Conservation (phyloP, 2,329 filamentous ascomycete species). For the Epichloe bromicola region DNA sequence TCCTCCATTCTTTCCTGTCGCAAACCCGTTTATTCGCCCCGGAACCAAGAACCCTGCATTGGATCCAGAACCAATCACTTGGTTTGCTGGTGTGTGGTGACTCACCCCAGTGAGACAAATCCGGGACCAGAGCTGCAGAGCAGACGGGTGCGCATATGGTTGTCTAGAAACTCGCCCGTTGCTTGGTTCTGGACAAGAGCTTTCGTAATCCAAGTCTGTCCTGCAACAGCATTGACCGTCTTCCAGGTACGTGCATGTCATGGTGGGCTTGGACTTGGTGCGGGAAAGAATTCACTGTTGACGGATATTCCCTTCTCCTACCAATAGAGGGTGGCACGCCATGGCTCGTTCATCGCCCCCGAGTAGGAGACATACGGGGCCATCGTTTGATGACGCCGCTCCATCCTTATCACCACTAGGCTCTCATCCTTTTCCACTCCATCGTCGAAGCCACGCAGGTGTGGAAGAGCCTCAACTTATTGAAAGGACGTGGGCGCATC, state of each 20-base stretch:
- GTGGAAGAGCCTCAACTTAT: not conserved
- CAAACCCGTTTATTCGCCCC: not conserved
- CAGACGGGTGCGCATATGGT: not conserved
- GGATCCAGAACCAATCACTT: not conserved
- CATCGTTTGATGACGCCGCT: slow-evolving; percentile 1
- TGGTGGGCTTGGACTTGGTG: not conserved
- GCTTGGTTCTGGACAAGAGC: not conserved
- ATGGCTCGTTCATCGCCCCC: not conserved
- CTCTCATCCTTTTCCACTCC: slow-evolving; percentile 1
- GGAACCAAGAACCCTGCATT: not conserved
- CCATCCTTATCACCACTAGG: slow-evolving; percentile 1
- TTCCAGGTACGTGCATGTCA: not conserved
- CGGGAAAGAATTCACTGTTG: not conserved
- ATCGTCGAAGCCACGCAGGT: slow-evolving; percentile 5
- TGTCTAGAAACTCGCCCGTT: not conserved
- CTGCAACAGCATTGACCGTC: not conserved
- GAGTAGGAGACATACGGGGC: not conserved
- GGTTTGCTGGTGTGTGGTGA: slow-evolving; percentile 1
- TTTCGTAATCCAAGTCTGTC: not conserved
- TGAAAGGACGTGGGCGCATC: not conserved
- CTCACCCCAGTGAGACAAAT: slow-evolving; percentile 1
- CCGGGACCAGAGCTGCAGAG: not conserved
- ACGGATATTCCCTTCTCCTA: not conserved
- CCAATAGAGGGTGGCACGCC: not conserved
- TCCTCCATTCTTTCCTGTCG: not conserved